Conservation (phyloP, 306 rosid species). For the Ochetophila trinervis region DNA sequence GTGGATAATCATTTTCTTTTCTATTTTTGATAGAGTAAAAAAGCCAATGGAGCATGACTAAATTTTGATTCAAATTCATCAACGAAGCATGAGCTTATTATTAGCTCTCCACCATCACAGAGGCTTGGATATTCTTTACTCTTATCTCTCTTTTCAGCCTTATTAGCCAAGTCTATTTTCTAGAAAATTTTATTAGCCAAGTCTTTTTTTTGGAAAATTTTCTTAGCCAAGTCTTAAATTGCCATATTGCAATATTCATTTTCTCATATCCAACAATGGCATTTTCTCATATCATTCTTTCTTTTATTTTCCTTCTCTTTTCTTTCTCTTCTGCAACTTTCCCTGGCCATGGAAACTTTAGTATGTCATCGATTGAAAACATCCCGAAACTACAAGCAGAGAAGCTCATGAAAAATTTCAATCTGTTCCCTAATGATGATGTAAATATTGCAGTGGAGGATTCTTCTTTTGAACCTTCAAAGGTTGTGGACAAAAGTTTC, state of each 20-base stretch:
- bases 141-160: conserved; percentile 35
- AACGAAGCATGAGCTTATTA: no score
- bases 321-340: conserved; percentile 33
- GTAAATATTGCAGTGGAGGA: conserved; percentile 36
- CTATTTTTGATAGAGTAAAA: no score
- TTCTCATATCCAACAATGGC: conserved; percentile 40
- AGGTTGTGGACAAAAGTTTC: conserved; percentile 59
- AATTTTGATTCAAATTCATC: no score
- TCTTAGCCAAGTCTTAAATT: no score
- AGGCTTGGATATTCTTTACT: conserved; percentile 32
- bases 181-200: conserved; percentile 26
- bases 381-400: conserved; percentile 49
- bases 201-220: no score
- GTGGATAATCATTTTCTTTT: no score
- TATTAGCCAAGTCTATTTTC: neutral
- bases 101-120: conserved; percentile 6
- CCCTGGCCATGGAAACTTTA: conserved; percentile 15
- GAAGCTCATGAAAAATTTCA: conserved; percentile 59
- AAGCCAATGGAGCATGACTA: no score
- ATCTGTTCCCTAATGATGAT: conserved; percentile 71
- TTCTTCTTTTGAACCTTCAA: conserved; percentile 28
- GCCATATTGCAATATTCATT: conserved; percentile 13
- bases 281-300: conserved; percentile 27
- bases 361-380: conserved; percentile 27
- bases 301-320: conserved; percentile 31